Evolutionary conservation across 2,329 filamentous ascomycete species (phyloP).

Genomic region (Blumeria graminis): DNA sequence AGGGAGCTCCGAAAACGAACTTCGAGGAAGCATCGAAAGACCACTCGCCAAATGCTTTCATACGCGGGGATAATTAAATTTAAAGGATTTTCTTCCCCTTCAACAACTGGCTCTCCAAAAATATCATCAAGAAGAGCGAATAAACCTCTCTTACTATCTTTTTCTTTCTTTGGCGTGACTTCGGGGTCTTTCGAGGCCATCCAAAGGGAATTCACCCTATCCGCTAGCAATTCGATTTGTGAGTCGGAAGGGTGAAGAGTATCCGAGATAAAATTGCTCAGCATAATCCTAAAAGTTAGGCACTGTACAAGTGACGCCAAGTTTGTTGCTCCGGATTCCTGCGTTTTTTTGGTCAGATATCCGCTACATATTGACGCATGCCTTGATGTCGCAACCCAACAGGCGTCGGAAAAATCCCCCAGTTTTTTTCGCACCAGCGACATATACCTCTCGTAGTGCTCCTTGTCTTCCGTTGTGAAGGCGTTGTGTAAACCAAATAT

Average conservation of each 20-base stretch:
- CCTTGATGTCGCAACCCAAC: not conserved
- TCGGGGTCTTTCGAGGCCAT: conserved; percentile 2
- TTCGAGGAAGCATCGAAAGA: conserved; percentile 5
- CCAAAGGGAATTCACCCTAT: conserved; percentile 5
- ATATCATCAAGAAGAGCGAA: not conserved
- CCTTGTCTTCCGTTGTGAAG: conserved; percentile 5
- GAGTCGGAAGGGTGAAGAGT: not conserved
- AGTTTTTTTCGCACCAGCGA: not conserved
- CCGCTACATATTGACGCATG: not conserved
- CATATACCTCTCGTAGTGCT: conserved; percentile 1
- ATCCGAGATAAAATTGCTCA: conserved; percentile 5
- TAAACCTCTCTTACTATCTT: not conserved
- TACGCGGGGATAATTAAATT: conserved; percentile 6
- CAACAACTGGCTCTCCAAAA: not conserved
- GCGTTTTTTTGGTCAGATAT: not conserved
- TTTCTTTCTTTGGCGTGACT: not conserved
- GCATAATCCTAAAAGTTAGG: conserved; percentile 4
- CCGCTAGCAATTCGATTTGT: conserved; percentile 3
- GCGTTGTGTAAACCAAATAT: conserved; percentile 7
- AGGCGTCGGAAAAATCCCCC: not conserved
- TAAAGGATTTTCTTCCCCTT: conserved; percentile 4
- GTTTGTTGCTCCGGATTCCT: not conserved
- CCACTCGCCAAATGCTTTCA: conserved; percentile 4
- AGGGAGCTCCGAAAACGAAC: conserved; percentile 3
- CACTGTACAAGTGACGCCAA: conserved; percentile 3